These are phyloP conservation scores for Apiospora arundinis DNA, from an alignment of 2,329 filamentous ascomycete genomes.

Conservation along the genomic window DNA sequence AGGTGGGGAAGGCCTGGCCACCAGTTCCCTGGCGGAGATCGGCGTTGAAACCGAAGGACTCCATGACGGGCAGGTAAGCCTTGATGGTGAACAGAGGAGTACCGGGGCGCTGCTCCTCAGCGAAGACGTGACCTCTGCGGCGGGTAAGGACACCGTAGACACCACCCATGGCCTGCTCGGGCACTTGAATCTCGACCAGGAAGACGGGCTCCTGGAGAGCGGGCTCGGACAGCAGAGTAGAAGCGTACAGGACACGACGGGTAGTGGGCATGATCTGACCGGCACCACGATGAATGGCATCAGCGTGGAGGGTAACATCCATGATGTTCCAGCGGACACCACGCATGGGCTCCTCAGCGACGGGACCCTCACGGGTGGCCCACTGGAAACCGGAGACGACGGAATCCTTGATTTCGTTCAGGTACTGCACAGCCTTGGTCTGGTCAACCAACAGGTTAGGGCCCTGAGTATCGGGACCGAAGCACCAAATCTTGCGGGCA, in stretches of 20 bases:
- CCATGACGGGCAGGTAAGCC: constrained; percentile 94
- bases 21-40: constrained; percentile 93
- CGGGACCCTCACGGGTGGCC: constrained; percentile 95
- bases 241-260: constrained; percentile 96
- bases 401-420: constrained; percentile 99
- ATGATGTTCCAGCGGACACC: constrained; percentile 98
- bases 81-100: constrained; percentile 99
- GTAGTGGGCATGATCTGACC: constrained; percentile 98
- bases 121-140: constrained; percentile 98
- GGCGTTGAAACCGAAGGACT: constrained; percentile 98
- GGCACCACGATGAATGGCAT: constrained; percentile 99
- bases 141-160: constrained; percentile 99
- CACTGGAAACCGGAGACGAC: constrained; percentile 99
- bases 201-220: constrained; percentile 96
- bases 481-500: constrained; percentile 99
- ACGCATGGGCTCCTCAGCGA: constrained; percentile 98
- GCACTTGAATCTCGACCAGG: constrained; percentile 99
- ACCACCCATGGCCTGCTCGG: constrained; percentile 98
- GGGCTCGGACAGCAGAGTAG: constrained; percentile 88
- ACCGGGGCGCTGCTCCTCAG: constrained; percentile 96
- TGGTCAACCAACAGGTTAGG: constrained; percentile 99
- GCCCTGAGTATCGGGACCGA: constrained; percentile 96
- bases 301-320: constrained; percentile 98
- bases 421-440: constrained; percentile 99
- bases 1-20: constrained; percentile 98